Evolutionary conservation across 2,329 filamentous ascomycete species (phyloP), one percentile per base, ranked within the genome.

Genomic region (Blastomyces parvus): DNA sequence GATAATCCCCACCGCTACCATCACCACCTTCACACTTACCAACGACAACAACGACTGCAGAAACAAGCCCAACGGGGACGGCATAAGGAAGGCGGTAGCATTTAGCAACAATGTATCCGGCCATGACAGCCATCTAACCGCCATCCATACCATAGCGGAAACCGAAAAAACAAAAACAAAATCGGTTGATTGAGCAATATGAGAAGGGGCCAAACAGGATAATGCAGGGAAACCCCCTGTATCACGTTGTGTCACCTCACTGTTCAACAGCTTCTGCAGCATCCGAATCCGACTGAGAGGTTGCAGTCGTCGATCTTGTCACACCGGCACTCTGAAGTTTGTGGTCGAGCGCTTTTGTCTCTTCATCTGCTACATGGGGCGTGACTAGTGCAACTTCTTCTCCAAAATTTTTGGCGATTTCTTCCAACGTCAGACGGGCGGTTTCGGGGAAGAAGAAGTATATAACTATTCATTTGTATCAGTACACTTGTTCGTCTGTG

Each of bases 341-440:
- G 19, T 40, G 55, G 38, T 71, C 69, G 19, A 72, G 60, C 22
- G 64, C 68, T 50, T 66, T 67, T 30, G 71, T 72, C 64, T 77
- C 73, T 50, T 76, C 74, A 17, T 79, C 79, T 0, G 75, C 76
- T 0, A 76, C 74, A 66, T 79, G 76, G 3, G 76, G 79, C 7
- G 80, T 68, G 55, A 79, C 72, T 3, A 81, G 76, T 0, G 79
- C 79, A 7, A 82, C 79, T 30, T 82, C 79, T 59, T 83, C 81
- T 7, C 80, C 81, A 62, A 83, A 81, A 60, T 76, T 76, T 62
- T 74, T 69, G 17, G 73, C 76, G 30, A 81, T 77, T 65, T 81
- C 79, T 63, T 81, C 80, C 11, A 81, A 69, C 0, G 77, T 77
- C 50, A 80, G 68, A 14, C 71, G 71, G 2, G 76, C 76, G 3